These are phyloP conservation scores for Termitomyces sp. DNA, from an alignment of 768 basidiomycete species.

Conservation along the genomic window DNA sequence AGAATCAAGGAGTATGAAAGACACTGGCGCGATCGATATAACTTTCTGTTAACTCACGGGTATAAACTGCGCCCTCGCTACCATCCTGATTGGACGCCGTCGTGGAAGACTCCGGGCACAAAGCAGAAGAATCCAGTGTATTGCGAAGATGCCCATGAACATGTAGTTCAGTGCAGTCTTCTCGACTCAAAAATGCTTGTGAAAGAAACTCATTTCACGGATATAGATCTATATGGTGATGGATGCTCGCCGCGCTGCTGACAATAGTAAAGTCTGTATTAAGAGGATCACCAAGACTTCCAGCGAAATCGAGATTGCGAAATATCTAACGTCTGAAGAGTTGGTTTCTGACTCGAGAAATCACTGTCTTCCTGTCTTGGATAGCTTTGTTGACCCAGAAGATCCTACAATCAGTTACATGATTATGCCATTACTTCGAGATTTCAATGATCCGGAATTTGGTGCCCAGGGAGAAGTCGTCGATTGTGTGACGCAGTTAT, in stretches of 20 bases:
- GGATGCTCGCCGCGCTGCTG: background rate
- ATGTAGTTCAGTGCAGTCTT: background rate
- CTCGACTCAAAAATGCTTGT: no score
- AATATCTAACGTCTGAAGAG: background rate
- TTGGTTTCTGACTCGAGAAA: background rate
- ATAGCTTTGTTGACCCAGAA: background rate
- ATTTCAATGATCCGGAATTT: background rate
- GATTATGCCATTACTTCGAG: background rate
- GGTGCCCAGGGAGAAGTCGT: background rate
- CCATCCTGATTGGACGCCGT: background rate
- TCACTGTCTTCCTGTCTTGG: background rate
- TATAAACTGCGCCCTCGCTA: background rate
- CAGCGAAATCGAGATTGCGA: background rate
- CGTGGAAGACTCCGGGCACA: background rate
- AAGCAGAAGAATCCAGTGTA: background rate
- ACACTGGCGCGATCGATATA: no score
- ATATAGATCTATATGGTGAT: background rate
- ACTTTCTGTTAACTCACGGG: background rate
- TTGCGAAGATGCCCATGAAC: background rate
- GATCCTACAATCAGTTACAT: background rate
- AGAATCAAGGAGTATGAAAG: no score
- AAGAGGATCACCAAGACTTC: background rate
- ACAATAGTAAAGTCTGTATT: background rate
- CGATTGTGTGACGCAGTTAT: background rate
- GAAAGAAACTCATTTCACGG: no score